phyloP scores from a whole-genome alignment of 176 grass and related monocot species.

The Bromus sterilis region DNA sequence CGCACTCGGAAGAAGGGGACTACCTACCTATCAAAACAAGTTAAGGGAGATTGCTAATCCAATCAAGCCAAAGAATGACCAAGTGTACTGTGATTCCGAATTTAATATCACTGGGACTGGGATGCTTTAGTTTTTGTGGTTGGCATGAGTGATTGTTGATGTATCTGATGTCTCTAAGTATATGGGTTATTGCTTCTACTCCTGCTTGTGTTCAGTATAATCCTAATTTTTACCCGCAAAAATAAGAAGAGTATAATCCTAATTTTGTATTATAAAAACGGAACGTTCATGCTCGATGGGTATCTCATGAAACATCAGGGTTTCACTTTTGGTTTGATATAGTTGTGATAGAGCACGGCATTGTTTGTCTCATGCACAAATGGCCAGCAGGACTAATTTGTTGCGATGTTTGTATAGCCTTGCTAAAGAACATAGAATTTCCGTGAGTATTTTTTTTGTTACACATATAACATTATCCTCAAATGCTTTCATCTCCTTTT shows the following conservation, averaged over 20 bases:
- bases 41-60: too few species aligned
- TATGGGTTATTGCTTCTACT: neutral
- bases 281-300: neutral
- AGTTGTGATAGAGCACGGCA: neutral
- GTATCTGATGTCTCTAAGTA: neutral
- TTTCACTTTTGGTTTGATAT: neutral
- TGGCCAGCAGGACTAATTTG: neutral
- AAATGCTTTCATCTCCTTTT: conserved; percentile 15
- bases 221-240: neutral
- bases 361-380: neutral
- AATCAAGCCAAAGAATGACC: neutral
- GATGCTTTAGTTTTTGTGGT: neutral
- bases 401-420: neutral
- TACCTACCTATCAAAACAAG: too few species aligned
- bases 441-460: neutral
- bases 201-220: neutral
- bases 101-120: neutral
- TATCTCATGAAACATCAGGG: neutral
- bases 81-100: neutral
- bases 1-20: too few species aligned
- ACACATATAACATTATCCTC: neutral
- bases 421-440: neutral
- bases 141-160: neutral
- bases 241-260: neutral
- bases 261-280: neutral